These are phyloP conservation scores for Fusarium keratoplasticum DNA, from an alignment of 2,329 filamentous ascomycete species.

Conservation along the genomic window DNA sequence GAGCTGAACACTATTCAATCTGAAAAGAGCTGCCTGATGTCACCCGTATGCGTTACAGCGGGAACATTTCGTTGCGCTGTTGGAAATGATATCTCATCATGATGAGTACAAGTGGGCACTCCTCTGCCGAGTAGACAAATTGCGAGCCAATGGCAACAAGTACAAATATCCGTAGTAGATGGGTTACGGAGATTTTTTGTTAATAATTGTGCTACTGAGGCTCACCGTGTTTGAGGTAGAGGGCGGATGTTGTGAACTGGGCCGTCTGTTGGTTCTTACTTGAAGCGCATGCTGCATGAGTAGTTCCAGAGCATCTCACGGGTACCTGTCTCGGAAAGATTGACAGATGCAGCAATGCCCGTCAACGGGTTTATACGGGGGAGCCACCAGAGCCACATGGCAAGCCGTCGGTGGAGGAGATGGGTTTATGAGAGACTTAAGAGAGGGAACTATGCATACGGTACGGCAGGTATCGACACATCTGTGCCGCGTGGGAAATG, in stretches of 20 bases:
- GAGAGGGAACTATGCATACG: not conserved
- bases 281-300: slow-evolving; percentile 17
- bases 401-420: slow-evolving; percentile 14
- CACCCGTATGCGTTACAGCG: not conserved
- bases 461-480: not conserved
- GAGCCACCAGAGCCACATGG: slow-evolving; percentile 17
- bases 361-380: slow-evolving; percentile 14
- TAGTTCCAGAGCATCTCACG: slow-evolving; percentile 4
- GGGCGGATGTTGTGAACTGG: not conserved
- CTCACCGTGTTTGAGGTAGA: slow-evolving; percentile 9
- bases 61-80: not conserved
- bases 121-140: not conserved
- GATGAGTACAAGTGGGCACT: not conserved
- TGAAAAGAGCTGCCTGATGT: not conserved
- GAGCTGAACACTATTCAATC: not conserved
- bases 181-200: not conserved
- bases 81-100: not conserved
- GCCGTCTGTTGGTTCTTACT: slow-evolving; percentile 9
- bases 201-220: not conserved
- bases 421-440: slow-evolving; percentile 14
- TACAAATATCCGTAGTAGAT: not conserved
- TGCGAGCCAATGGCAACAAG: not conserved
- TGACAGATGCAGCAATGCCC: not conserved
- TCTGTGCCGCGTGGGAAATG: not conserved
- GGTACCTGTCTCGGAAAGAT: slow-evolving; percentile 16